Base-by-base conservation (phyloP, 768 basidiomycete species). In the Crepidotus variabilis region DNA sequence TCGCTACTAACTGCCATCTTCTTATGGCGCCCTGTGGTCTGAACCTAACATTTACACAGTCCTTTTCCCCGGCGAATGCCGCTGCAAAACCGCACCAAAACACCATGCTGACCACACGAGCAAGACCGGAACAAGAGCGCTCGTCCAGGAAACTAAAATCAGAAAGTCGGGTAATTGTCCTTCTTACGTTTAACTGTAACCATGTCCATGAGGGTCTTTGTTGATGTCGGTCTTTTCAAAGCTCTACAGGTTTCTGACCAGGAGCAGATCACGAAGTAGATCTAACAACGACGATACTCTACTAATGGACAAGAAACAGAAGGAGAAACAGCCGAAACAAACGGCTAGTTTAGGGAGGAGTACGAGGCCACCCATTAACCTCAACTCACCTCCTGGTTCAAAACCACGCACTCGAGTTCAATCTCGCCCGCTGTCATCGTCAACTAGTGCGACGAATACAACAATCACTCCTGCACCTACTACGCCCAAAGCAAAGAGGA, bases 401-500 rank as follows among this genome's bases (percentile, higher is more conserved):
- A 81, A 81, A 63, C 81, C 83, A 1, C 61, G 73, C 22, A 71
- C 79, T 4, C 78, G 84, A 55, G 57, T 79, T 55, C 73, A 75
- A 57, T 84, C 82, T 20, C 80, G 87, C 6, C 88, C 88, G 2
- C 71, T 90, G 21, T 88, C 87, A 2, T 80, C 83, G 20, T 84
- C 81, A 0, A 86, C 86, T 0, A 81, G 81, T 16, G 78, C 81
- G 1, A 86, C 86, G 1, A 81, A 81, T 62, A 76, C 80, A 18
- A 87, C 86, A 4, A 74, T 83, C 54, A 82, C 79, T 6, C 84
- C 85, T n/a, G 71, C 72, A 14, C 82, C 83, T 0, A 43, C 39
- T 14, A 43, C 39, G 11, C 39, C 39, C 18, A 43, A 43, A 20
- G 13, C 39, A 11, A 43, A 43, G 39, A 43, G 39, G 39, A 43